These are phyloP conservation scores for Nemania sp. DNA, from an alignment of 2,329 filamentous ascomycete genomes.

Conservation along the genomic window DNA sequence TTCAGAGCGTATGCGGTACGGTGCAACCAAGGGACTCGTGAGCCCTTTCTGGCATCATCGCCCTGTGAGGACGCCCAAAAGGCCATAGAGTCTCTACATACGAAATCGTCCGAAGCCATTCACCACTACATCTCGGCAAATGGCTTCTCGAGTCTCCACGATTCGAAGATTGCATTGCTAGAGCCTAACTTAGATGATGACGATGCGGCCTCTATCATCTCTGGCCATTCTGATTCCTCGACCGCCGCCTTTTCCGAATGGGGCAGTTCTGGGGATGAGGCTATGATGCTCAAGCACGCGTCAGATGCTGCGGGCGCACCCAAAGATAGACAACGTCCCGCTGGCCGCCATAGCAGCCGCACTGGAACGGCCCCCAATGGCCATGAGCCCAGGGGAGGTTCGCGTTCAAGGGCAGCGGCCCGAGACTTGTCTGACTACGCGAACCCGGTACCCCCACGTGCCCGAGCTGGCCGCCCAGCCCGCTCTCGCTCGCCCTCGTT, in stretches of 20 bases:
- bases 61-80: constrained; percentile 36
- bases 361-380: neutral
- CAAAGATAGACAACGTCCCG: constrained; percentile 23
- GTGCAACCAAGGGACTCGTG: constrained; percentile 41
- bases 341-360: constrained; percentile 5
- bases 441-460: constrained; percentile 19
- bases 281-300: constrained; percentile 27
- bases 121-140: constrained; percentile 46
- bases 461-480: constrained; percentile 20
- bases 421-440: constrained; percentile 8
- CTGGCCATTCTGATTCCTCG: constrained; percentile 43
- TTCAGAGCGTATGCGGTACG: constrained; percentile 47
- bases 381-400: constrained; percentile 21
- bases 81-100: constrained; percentile 47
- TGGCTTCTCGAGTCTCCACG: constrained; percentile 44
- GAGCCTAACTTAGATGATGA: constrained; percentile 40
- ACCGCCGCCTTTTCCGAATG: constrained; percentile 45
- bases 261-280: constrained; percentile 47
- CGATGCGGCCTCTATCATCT: constrained; percentile 45
- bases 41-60: constrained; percentile 45
- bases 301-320: neutral
- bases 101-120: constrained; percentile 49
- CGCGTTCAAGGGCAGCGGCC: constrained; percentile 12
- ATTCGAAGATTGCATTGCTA: constrained; percentile 37
- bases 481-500: constrained; percentile 27